Evolutionary conservation across 805 yeast genomes (phyloP), one percentile per base, ranked within the genome.

Genomic region (Huiozyma naganishii): DNA sequence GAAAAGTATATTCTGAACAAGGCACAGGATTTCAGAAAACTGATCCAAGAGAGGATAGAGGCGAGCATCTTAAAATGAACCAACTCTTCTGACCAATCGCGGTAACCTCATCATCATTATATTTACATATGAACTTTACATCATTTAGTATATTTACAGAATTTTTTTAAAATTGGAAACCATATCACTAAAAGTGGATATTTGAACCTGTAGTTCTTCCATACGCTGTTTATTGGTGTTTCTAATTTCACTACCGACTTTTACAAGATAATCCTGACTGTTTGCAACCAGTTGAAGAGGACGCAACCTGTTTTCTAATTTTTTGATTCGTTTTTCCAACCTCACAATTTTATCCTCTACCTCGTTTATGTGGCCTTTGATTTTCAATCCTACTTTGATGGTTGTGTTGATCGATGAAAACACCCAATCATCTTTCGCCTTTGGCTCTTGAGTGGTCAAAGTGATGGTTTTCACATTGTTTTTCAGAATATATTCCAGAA

Each of bases 331-430:
- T 72, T 77, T 77, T 54, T 70, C 63, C 32, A 86, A 89, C 73
- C 87, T 89, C 53, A 70, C 59, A 55, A 90, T 83, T 68, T 90
- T 97, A 44, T 82, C 81, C 55, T 85, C 95, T 53, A 88, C 74
- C 65, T 90, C 96, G 52, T 28, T 35, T 3, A 90, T 80, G 61
- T 83, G 88, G 43, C 97, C 97, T 72, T 87, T 89, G 45, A 90
- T 95, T 61, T 89, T 72, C 27, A 89, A 77, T 57, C 84, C 95
- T 13, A 88, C 96, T 46, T 77, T 80, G 61, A 85, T 77, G 41
- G 76, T 80, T 36, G 94, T 80, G 44, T 77, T 75, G 45, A 90
- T 83, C 42, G 92, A 76, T 52, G 78, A 79, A 50, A 87, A 74
- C 34, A 90, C 95, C 64, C 95, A 85, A 38, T 97, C 98, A 7